A percentile compares a stretch with the other conserved stretches of the same genome.
Evolutionary conservation across 768 basidiomycete genomes (phyloP).

Genomic region (Collybia nuda): DNA sequence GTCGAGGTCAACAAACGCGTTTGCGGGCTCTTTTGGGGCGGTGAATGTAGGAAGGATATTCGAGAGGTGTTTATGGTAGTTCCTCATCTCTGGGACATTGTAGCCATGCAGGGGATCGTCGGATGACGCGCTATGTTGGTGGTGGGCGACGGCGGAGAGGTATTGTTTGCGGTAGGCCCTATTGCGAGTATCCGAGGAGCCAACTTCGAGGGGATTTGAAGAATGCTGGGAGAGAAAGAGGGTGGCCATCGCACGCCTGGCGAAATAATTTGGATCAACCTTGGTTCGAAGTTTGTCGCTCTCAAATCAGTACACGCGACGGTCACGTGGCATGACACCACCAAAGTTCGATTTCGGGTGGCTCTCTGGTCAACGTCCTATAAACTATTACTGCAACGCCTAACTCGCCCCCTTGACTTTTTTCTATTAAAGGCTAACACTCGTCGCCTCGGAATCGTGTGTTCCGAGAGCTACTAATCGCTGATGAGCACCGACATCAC

Average conservation of each 20-base stretch:
- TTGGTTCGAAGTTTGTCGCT: no score
- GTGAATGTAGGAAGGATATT: slow-evolving; percentile 34
- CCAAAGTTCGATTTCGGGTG: no score
- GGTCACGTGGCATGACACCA: no score
- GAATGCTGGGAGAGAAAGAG: slow-evolving; percentile 64
- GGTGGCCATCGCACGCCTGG: slow-evolving; percentile 31
- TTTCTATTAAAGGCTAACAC: no score
- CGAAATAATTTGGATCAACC: no score
- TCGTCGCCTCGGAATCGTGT: no score
- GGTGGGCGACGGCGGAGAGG: slow-evolving; percentile 29
- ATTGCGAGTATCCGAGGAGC: slow-evolving; percentile 61
- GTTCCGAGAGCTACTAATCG: no score
- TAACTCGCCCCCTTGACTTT: no score
- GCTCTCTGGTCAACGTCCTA: no score
- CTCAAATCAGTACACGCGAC: no score
- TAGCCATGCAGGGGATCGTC: slow-evolving; percentile 50
- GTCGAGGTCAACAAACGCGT: slow-evolving; percentile 42
- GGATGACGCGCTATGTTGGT: slow-evolving; percentile 33
- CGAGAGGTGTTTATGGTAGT: slow-evolving; percentile 53
- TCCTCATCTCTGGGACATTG: slow-evolving; percentile 35
- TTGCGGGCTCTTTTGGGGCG: slow-evolving; percentile 9
- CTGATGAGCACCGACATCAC: no score
- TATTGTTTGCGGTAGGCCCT: slow-evolving; percentile 36
- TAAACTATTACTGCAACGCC: no score
- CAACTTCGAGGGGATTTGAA: slow-evolving; percentile 71